Percentiles rank a stretch among this genome's conserved stretches.
Evolutionary conservation across 2,329 filamentous ascomycete species (phyloP).

Genomic region (Sporothrix schenckii): DNA sequence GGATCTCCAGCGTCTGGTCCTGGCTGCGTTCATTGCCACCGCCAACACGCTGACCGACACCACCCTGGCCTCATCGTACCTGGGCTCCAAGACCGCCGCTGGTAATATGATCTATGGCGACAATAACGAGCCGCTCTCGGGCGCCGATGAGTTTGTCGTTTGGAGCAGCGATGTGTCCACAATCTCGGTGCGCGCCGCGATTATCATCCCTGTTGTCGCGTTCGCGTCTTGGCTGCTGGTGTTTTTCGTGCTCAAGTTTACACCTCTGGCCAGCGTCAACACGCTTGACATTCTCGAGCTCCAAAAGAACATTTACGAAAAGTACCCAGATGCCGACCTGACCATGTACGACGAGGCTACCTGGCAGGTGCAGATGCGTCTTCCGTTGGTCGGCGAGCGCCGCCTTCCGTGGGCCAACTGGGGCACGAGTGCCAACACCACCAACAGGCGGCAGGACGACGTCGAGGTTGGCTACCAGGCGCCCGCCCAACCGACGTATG

Average conservation of each 20-base stretch:
- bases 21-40: slow-evolving; percentile 40
- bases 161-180: slow-evolving; percentile 39
- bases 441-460: not conserved
- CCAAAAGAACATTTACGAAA: slow-evolving; percentile 34
- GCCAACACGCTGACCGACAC: slow-evolving; percentile 39
- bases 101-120: slow-evolving; percentile 33
- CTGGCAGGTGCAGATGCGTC: slow-evolving; percentile 27
- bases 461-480: slow-evolving; percentile 17
- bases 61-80: slow-evolving; percentile 36
- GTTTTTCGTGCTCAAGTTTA: slow-evolving; percentile 32
- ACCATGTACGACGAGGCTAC: slow-evolving; percentile 30
- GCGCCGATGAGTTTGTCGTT: slow-evolving; percentile 40
- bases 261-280: slow-evolving; percentile 31
- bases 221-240: slow-evolving; percentile 34
- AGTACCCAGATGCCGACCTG: slow-evolving; percentile 33
- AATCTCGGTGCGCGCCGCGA: slow-evolving; percentile 39
- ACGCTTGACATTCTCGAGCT: slow-evolving; percentile 34
- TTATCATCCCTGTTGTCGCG: slow-evolving; percentile 37
- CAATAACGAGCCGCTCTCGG: slow-evolving; percentile 36
- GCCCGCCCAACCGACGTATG: slow-evolving; percentile 5
- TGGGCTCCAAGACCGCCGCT: slow-evolving; percentile 24
- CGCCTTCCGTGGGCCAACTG: slow-evolving; percentile 23
- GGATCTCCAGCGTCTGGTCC: slow-evolving; percentile 40
- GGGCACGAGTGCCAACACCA: slow-evolving; percentile 6
- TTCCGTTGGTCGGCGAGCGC: slow-evolving; percentile 20